Evolutionary conservation across 495 filamentous ascomycete species (phyloP).

Genomic region (Aspergillus hancockii): DNA sequence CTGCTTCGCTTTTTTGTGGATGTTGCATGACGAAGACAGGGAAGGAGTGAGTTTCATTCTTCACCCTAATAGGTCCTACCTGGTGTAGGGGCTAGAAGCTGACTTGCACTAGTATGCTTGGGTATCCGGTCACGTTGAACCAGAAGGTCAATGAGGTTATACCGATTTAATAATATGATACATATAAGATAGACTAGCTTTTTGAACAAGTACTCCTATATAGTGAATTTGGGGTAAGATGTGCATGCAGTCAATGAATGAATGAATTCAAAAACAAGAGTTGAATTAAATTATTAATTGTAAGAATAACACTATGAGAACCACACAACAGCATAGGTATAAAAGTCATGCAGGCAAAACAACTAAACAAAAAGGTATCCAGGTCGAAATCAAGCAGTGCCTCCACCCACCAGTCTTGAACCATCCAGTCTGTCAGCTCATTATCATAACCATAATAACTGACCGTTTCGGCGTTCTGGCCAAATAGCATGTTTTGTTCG

Average conservation of each 20-base stretch:
- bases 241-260: neutral
- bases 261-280: neutral
- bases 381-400: slow-evolving; percentile 14
- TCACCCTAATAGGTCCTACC: neutral
- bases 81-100: slow-evolving; percentile 6
- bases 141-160: slow-evolving; percentile 55
- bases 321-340: slow-evolving; percentile 9
- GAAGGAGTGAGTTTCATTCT: slow-evolving; percentile 47
- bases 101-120: slow-evolving; percentile 46
- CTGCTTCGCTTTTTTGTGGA: slow-evolving; percentile 59
- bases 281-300: neutral
- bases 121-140: slow-evolving; percentile 56
- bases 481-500: neutral
- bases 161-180: slow-evolving; percentile 31
- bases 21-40: slow-evolving; percentile 58
- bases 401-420: slow-evolving; percentile 13
- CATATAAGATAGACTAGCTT: neutral
- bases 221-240: neutral
- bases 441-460: slow-evolving; percentile 4
- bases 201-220: no score
- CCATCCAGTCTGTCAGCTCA: slow-evolving; percentile 4
- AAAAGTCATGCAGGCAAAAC: slow-evolving; percentile 11
- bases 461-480: neutral
- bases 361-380: slow-evolving; percentile 26
- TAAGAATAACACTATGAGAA: neutral